Conservation (phyloP, 2,329 filamentous ascomycete species). For the Sporothrix inflata region DNA sequence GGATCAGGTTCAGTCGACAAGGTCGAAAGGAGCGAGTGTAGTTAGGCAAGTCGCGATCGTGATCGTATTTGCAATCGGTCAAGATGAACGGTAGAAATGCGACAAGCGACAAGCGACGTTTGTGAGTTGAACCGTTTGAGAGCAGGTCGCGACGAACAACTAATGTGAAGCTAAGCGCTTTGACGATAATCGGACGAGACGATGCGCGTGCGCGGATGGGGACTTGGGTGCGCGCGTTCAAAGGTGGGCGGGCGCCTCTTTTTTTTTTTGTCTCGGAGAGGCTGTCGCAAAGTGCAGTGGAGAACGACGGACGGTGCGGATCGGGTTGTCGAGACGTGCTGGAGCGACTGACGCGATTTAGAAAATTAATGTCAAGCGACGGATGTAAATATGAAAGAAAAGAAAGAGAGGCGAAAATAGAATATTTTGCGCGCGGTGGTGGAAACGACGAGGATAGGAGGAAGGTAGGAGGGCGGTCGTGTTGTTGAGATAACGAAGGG, state of each 20-base stretch:
- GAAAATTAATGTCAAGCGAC: background rate
- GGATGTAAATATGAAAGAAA: background rate
- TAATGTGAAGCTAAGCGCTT: background rate
- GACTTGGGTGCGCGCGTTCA: slow-evolving; percentile 6
- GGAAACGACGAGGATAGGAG: background rate
- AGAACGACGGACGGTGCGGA: slow-evolving; percentile 24
- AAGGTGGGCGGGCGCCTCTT: background rate
- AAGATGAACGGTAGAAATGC: background rate
- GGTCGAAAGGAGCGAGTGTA: background rate
- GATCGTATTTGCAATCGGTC: background rate
- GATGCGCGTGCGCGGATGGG: background rate
- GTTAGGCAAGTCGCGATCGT: background rate
- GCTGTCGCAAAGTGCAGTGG: slow-evolving; percentile 29
- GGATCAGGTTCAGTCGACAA: background rate
- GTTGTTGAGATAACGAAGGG: slow-evolving; percentile 19
- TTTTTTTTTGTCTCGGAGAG: background rate
- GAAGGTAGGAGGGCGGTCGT: background rate
- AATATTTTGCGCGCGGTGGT: slow-evolving; percentile 8
- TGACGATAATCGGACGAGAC: background rate
- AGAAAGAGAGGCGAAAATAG: background rate
- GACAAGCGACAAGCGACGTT: background rate
- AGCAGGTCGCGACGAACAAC: background rate
- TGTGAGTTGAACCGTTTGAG: background rate
- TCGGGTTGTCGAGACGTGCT: slow-evolving; percentile 16
- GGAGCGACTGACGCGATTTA: background rate